Percentiles rank a stretch among this genome's conserved stretches.
Conservation (phyloP, 345 rosid species). For the Dimocarpus longan region DNA sequence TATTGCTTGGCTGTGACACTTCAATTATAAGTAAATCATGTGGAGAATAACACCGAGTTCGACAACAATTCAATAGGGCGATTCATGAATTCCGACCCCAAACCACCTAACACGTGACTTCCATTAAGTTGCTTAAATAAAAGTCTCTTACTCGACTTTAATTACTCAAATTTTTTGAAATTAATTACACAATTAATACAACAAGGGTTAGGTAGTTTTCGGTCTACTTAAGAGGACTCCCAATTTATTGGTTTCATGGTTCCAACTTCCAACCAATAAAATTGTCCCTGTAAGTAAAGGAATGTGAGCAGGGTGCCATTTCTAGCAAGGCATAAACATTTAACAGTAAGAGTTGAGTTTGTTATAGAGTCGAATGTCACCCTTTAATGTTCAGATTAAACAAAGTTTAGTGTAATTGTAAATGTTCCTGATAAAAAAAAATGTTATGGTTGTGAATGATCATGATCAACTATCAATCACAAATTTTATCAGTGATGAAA, state of each 20-base stretch:
- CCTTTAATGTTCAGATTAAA: background rate
- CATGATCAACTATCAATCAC: background rate
- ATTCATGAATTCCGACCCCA: background rate
- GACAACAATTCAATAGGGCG: background rate
- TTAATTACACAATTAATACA: background rate
- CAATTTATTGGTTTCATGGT: background rate
- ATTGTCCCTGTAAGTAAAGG: background rate
- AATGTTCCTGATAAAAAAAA: background rate
- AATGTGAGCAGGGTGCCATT: background rate
- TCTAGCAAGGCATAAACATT: background rate
- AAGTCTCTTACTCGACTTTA: background rate
- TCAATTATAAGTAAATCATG: background rate
- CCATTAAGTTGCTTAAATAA: background rate
- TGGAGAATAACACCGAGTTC: background rate
- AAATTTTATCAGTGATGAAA: too few species aligned
- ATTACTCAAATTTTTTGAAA: background rate
- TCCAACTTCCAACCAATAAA: background rate
- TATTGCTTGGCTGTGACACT: background rate
- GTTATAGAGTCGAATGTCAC: background rate
- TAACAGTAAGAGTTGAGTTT: background rate
- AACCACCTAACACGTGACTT: background rate
- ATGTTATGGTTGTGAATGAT: background rate
- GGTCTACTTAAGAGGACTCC: background rate
- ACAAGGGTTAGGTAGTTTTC: background rate
- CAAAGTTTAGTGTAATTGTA: too few species aligned